Conservation (phyloP, 306 rosid genomes). For the Corylus avellana region DNA sequence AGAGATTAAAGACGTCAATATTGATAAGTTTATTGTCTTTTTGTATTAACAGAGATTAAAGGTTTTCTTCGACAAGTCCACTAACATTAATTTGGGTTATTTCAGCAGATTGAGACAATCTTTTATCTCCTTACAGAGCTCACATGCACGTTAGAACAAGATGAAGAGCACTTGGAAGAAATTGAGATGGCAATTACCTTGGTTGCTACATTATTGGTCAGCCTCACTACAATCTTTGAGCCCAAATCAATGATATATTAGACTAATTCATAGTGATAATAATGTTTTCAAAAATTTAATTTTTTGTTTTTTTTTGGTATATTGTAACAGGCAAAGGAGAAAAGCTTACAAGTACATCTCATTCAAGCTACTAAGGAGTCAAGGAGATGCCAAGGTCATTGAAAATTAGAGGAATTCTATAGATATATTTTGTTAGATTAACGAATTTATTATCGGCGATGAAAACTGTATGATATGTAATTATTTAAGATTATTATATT, state of each 20-base stretch:
- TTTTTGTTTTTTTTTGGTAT: background rate
- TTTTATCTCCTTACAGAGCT: slow-evolving; percentile 72
- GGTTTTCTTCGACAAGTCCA: background rate
- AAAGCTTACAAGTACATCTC: slow-evolving; percentile 31
- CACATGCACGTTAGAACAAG: slow-evolving; percentile 43
- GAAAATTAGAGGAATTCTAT: background rate
- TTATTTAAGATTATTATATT: no score
- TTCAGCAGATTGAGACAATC: slow-evolving; percentile 53
- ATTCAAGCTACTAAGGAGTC: slow-evolving; percentile 35
- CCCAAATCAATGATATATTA: no score
- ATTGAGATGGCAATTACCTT: slow-evolving; percentile 32
- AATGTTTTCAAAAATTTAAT: background rate
- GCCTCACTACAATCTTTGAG: background rate
- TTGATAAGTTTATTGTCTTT: background rate
- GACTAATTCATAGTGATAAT: background rate
- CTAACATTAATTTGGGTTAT: background rate
- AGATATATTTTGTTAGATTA: background rate
- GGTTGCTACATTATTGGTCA: slow-evolving; percentile 47
- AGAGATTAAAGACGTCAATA: background rate
- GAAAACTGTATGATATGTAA: no score
- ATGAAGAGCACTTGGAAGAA: slow-evolving; percentile 43
- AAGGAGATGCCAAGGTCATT: background rate
- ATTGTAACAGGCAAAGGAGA: slow-evolving; percentile 38
- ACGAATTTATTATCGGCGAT: no score
- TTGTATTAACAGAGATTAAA: background rate